A percentile compares a stretch with the other conserved stretches of the same genome.
phyloP scores from a whole-genome alignment of 1,284 basidiomycete genomes.

The Ganoderma leucocontextum region DNA sequence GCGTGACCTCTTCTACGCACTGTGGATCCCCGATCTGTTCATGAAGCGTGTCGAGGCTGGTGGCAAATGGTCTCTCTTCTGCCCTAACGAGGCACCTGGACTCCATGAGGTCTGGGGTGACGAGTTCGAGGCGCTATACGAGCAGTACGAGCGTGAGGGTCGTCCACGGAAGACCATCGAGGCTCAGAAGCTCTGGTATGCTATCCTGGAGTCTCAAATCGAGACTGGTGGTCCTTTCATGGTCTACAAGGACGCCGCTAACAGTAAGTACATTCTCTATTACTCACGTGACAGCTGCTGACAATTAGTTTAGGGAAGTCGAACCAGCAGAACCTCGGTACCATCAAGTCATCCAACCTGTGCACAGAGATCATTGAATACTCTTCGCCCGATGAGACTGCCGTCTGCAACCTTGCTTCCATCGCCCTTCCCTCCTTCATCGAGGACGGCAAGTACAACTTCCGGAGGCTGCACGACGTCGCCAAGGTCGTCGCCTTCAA shows the following conservation, averaged over 20 bases:
- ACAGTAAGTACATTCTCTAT: slow-evolving; percentile 59
- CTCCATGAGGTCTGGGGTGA: slow-evolving; percentile 92
- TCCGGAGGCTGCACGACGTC: slow-evolving; percentile 94
- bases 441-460: slow-evolving; percentile 82
- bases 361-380: slow-evolving; percentile 99
- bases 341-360: slow-evolving; percentile 99
- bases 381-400: slow-evolving; percentile 96
- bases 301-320: slow-evolving; percentile 75
- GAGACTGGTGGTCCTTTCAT: slow-evolving; percentile 99
- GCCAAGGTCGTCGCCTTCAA: slow-evolving; percentile 93
- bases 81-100: slow-evolving; percentile 95
- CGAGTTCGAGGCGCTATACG: slow-evolving; percentile 92
- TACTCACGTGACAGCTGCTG: neutral
- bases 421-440: slow-evolving; percentile 94
- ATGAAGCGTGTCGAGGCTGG: slow-evolving; percentile 94
- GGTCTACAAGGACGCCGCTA: slow-evolving; percentile 95
- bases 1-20: slow-evolving; percentile 97
- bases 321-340: slow-evolving; percentile 98
- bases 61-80: slow-evolving; percentile 96
- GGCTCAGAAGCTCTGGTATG: slow-evolving; percentile 99
- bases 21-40: slow-evolving; percentile 99
- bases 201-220: slow-evolving; percentile 95
- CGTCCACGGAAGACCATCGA: slow-evolving; percentile 89
- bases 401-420: slow-evolving; percentile 99
- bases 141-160: slow-evolving; percentile 92